A percentile compares a stretch with the other conserved stretches of the same genome.
phyloP scores from a whole-genome alignment of 2,329 filamentous ascomycete genomes.

The Penicillium sp. region DNA sequence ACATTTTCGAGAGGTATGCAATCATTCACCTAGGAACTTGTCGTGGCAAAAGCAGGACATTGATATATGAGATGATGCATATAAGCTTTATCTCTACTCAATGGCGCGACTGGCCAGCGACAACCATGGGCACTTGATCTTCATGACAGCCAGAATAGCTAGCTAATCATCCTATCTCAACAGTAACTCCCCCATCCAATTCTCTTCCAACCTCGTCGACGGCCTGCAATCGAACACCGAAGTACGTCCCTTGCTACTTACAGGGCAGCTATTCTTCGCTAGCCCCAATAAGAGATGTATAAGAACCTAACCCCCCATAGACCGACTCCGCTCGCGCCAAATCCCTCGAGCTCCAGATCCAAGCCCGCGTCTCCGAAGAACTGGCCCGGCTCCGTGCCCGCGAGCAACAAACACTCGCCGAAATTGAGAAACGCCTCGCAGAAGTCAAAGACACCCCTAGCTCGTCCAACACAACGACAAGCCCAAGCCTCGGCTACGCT shows the following conservation, averaged over 20 bases:
- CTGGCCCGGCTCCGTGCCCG: slow-evolving; percentile 77
- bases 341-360: slow-evolving; percentile 83
- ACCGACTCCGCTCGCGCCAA: slow-evolving; percentile 86
- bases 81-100: not conserved
- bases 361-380: slow-evolving; percentile 83
- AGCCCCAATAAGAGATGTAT: not conserved
- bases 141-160: not conserved
- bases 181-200: slow-evolving; percentile 62
- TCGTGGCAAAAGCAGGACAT: not conserved
- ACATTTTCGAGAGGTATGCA: slow-evolving; percentile 65
- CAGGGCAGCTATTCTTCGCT: not conserved
- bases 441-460: slow-evolving; percentile 41
- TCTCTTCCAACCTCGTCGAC: slow-evolving; percentile 83
- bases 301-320: slow-evolving; percentile 52
- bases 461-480: slow-evolving; percentile 32
- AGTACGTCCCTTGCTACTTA: slow-evolving; percentile 58
- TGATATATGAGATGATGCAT: not conserved
- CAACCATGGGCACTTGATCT: not conserved
- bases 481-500: slow-evolving; percentile 24
- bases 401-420: slow-evolving; percentile 70
- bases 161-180: slow-evolving; percentile 29
- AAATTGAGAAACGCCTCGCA: slow-evolving; percentile 67
- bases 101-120: not conserved
- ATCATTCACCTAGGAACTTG: not conserved
- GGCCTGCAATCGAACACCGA: slow-evolving; percentile 83